These are phyloP conservation scores for Hymenoscyphus occultus DNA, from an alignment of 2,329 filamentous ascomycete genomes.

Conservation along the genomic window DNA sequence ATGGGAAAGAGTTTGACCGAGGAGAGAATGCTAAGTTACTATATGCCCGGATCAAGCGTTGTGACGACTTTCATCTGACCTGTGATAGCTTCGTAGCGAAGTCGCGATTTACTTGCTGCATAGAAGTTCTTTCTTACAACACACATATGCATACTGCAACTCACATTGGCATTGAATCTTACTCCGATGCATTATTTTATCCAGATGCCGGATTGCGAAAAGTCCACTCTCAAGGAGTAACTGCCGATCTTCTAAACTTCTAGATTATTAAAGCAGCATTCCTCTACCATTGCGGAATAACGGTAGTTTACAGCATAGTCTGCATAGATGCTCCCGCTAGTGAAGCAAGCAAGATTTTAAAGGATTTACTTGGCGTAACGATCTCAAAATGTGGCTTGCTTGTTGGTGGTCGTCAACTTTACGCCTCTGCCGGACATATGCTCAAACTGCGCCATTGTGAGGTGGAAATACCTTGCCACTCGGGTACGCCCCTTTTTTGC, in stretches of 20 bases:
- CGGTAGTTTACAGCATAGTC: neutral
- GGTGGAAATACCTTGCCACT: neutral
- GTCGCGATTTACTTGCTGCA: neutral
- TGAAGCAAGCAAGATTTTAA: neutral
- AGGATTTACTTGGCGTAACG: neutral
- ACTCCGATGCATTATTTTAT: constrained; percentile 3
- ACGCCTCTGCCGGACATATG: neutral
- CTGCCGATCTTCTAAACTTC: neutral
- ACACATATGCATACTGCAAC: constrained; percentile 7
- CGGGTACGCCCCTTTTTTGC: neutral
- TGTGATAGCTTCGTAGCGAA: constrained; percentile 2
- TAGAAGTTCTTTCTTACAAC: neutral
- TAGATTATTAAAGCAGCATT: constrained; percentile 6
- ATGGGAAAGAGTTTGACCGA: neutral
- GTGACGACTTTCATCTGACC: neutral
- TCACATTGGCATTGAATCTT: neutral
- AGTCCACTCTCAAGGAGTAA: neutral
- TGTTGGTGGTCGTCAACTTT: no score
- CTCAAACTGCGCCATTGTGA: neutral
- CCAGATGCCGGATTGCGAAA: neutral
- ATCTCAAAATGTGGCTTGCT: neutral
- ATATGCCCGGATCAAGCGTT: neutral
- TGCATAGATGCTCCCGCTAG: neutral
- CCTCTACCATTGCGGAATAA: neutral
- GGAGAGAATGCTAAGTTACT: neutral